Base-by-base conservation (phyloP, 192 early-diverging fungal genomes). In the Kickxella alabastrina region DNA sequence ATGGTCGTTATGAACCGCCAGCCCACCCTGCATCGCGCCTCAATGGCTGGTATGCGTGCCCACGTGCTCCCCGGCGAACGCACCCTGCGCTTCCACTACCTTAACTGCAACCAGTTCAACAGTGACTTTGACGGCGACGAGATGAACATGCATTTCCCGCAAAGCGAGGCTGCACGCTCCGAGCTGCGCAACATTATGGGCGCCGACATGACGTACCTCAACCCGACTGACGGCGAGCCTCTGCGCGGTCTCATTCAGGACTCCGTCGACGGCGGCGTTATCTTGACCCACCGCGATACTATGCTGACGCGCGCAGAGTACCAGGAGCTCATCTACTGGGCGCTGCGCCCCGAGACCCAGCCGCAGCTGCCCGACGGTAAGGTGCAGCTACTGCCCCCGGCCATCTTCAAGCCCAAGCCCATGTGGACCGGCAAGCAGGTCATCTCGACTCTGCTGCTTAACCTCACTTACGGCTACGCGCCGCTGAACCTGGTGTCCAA, bases 61-160 rank as follows among this genome's bases (percentile, higher is more conserved):
- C 85, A 89, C 44, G 84, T 99, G 34, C 78, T 99, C 14, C 92
- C 92, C 4, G 92, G 92, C 39, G 97, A 99, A 73, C 94, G 90
- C 53, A 99, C 97, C 12, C 92, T 99, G 77, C 87, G 97, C 19
- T 95, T 99, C 95, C 97, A 99, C 73, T 99, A 98, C 68, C 91
- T 95, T 49, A 94, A 87, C 68, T 84, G 88, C 69, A 89, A 91
- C 64, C 85, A 91, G 23, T 92, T 92, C 43, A 90, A 90, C 77
- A 95, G 94, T 52, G 97, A 99, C 85, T 99, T 99, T 82, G 97
- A 99, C 71, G 97, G 97, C 62, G 97, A 98, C 79, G 97, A 99
- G 80, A 99, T 99, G 97, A 99, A 99, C 79, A 86, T 95, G 55
- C 97, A 99, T 82, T 99, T 98, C 70, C 94, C 95, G 35, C 97